Percentiles rank a stretch among this genome's conserved stretches.
Evolutionary conservation across 345 rosid species (phyloP).

Genomic region (Cardamine occulta): DNA sequence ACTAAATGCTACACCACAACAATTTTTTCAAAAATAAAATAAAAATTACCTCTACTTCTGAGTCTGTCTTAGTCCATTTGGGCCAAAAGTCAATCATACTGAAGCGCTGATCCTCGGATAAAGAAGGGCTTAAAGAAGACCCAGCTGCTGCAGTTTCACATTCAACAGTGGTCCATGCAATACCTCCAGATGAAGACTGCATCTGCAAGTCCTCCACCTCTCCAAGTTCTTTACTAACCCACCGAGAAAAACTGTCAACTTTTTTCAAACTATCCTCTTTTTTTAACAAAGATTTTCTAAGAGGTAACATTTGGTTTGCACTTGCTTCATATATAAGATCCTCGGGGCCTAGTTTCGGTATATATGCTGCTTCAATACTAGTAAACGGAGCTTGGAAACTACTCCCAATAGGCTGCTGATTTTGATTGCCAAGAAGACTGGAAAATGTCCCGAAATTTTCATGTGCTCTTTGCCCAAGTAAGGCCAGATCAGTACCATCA

Average conservation of each 20-base stretch:
- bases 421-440: slow-evolving; percentile 49
- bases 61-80: slow-evolving; percentile 68
- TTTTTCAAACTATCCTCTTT: slow-evolving; percentile 66
- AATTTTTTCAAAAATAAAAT: not conserved
- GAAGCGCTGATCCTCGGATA: slow-evolving; percentile 82
- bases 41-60: slow-evolving; percentile 67
- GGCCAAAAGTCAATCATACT: slow-evolving; percentile 80
- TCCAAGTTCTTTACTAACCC: slow-evolving; percentile 87
- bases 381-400: slow-evolving; percentile 42
- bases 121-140: slow-evolving; percentile 80
- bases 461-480: slow-evolving; percentile 54
- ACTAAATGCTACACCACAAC: slow-evolving; percentile 3
- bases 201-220: slow-evolving; percentile 74
- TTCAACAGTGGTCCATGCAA: slow-evolving; percentile 69
- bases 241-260: slow-evolving; percentile 84
- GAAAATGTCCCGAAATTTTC: slow-evolving; percentile 49
- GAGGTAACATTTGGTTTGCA: slow-evolving; percentile 42
- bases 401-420: slow-evolving; percentile 44
- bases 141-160: slow-evolving; percentile 71
- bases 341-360: slow-evolving; percentile 49
- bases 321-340: slow-evolving; percentile 53
- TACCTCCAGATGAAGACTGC: slow-evolving; percentile 76
- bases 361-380: slow-evolving; percentile 47
- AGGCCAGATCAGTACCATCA: slow-evolving; percentile 49
- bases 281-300: slow-evolving; percentile 51